A percentile compares a stretch with the other conserved stretches of the same genome.
These are phyloP conservation scores for Schizopora paradoxa DNA, from an alignment of 1,284 basidiomycete genomes.

Conservation along the genomic window DNA sequence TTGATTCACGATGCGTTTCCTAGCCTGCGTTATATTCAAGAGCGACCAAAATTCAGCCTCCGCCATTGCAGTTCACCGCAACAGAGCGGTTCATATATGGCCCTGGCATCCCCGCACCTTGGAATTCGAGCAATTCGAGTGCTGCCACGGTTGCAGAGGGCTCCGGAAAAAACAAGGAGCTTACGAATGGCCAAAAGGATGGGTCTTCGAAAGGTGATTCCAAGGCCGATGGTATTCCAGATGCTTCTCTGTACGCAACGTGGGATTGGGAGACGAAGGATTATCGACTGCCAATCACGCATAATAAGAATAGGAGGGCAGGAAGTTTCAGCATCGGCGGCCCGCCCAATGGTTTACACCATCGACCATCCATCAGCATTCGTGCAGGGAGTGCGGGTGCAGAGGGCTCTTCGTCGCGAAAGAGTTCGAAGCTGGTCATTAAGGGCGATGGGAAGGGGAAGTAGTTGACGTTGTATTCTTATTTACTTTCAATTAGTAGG, in stretches of 20 bases:
- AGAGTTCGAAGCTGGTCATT: background rate
- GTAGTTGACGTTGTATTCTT: no score
- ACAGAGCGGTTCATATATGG: slow-evolving; percentile 59
- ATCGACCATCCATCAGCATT: background rate
- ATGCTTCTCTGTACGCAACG: slow-evolving; percentile 65
- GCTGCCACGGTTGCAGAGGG: slow-evolving; percentile 23
- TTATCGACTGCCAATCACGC: slow-evolving; percentile 44
- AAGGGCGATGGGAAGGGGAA: background rate
- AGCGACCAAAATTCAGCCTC: slow-evolving; percentile 63
- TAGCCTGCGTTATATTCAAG: slow-evolving; percentile 52
- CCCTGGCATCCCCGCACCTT: slow-evolving; percentile 53
- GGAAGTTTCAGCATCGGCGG: background rate
- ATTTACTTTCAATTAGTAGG: slow-evolving; percentile 27
- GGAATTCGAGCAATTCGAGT: slow-evolving; percentile 46
- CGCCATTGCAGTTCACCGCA: slow-evolving; percentile 43
- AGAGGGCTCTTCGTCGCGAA: background rate
- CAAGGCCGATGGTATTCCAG: slow-evolving; percentile 40
- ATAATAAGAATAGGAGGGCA: slow-evolving; percentile 20
- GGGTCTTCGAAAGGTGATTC: slow-evolving; percentile 25
- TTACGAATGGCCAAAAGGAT: slow-evolving; percentile 9
- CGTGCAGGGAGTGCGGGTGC: background rate
- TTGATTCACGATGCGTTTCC: slow-evolving; percentile 8
- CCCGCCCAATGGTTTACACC: no score
- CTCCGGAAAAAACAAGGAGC: slow-evolving; percentile 32
- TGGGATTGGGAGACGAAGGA: slow-evolving; percentile 72